Evolutionary conservation across 1,139 yeast genomes (phyloP).

Genomic region (Geotrichum cucujoidarum): DNA sequence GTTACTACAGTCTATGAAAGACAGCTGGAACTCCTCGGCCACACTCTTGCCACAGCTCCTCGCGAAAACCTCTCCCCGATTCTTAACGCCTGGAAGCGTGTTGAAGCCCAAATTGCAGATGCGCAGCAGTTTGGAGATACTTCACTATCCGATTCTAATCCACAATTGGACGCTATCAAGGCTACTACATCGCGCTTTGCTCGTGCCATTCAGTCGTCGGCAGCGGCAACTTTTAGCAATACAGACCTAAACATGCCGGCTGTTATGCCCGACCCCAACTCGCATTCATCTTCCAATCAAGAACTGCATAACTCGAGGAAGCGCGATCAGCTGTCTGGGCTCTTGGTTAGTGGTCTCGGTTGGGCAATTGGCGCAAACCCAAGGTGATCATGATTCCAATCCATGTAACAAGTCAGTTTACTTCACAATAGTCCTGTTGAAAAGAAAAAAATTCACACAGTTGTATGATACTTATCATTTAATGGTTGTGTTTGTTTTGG

Average conservation of each 20-base stretch:
- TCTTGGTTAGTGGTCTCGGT: slow-evolving; percentile 55
- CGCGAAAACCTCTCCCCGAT: slow-evolving; percentile 32
- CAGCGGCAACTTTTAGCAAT: slow-evolving; percentile 21
- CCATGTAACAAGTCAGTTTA: too few relatives aligned
- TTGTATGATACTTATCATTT: too few relatives aligned
- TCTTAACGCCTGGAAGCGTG: slow-evolving; percentile 34
- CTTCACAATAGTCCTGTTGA: too few relatives aligned
- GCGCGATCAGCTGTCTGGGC: slow-evolving; percentile 48
- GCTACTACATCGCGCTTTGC: slow-evolving; percentile 24
- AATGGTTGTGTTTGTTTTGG: too few relatives aligned
- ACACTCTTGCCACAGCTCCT: slow-evolving; percentile 41
- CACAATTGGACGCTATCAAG: neutral
- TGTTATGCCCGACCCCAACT: slow-evolving; percentile 20
- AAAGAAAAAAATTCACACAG: too few relatives aligned
- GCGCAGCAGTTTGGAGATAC: neutral
- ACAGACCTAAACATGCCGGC: slow-evolving; percentile 6
- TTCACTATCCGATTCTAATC: neutral
- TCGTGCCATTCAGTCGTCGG: slow-evolving; percentile 27
- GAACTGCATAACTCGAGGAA: slow-evolving; percentile 23
- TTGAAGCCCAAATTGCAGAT: slow-evolving; percentile 24
- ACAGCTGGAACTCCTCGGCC: slow-evolving; percentile 46
- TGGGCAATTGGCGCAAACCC: slow-evolving; percentile 62
- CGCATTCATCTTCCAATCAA: neutral
- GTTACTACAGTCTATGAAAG: slow-evolving; percentile 34
- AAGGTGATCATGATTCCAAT: slow-evolving; percentile 12